phyloP scores from a whole-genome alignment of 352 stramenopile genomes.

The Salisapilia sapeloensis region DNA sequence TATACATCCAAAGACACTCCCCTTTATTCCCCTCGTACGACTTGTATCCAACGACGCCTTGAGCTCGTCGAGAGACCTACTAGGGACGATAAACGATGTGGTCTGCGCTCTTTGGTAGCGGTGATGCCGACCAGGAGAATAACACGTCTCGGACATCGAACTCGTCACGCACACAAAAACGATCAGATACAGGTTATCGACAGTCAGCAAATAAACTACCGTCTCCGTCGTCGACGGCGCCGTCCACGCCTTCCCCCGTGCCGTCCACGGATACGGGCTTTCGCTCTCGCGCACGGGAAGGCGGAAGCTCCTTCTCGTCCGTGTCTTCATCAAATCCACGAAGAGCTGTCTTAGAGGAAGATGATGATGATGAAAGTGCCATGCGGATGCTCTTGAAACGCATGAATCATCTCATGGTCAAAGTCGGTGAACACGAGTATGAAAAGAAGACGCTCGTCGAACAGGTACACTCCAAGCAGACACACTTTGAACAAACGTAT shows the following conservation, averaged over 20 bases:
- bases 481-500: neutral
- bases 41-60: too few species aligned
- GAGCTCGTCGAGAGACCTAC: too few species aligned
- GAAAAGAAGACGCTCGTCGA: constrained; percentile 77
- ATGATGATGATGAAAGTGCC: constrained; percentile 15
- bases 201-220: neutral
- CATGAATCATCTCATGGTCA: constrained; percentile 72
- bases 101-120: constrained; percentile 12
- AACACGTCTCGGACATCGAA: too few species aligned
- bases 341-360: constrained; percentile 7
- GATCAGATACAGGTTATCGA: too few species aligned
- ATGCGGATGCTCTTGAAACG: constrained; percentile 67
- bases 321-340: neutral
- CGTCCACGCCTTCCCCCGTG: neutral
- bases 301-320: neutral
- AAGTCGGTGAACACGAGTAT: constrained; percentile 73
- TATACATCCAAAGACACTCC: neutral
- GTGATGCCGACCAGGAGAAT: constrained; percentile 2
- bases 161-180: too few species aligned
- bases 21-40: neutral
- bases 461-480: constrained; percentile 9
- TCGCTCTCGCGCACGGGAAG: neutral
- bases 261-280: constrained; percentile 10
- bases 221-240: constrained; percentile 2
- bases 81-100: too few species aligned